phyloP scores from a whole-genome alignment of 768 basidiomycete species.

The Trametopsis cervina region DNA sequence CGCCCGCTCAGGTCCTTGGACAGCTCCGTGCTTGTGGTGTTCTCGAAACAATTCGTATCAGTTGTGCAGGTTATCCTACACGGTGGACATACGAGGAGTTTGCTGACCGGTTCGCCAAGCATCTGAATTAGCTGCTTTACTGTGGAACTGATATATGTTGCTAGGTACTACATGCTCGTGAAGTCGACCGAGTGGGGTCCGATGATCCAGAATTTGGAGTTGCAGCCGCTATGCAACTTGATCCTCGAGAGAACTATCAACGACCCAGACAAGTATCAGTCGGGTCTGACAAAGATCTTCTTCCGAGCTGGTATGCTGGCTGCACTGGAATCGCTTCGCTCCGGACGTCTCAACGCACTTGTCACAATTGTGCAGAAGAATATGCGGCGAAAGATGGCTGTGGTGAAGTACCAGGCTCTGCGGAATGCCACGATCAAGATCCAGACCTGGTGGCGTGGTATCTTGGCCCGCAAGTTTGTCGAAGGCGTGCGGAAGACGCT shows the following conservation, averaged over 20 bases:
- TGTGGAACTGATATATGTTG: slow-evolving; percentile 15
- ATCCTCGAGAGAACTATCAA: slow-evolving; percentile 85
- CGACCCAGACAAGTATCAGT: slow-evolving; percentile 95
- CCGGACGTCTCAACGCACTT: slow-evolving; percentile 80
- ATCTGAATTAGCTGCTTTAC: not conserved
- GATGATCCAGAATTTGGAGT: slow-evolving; percentile 76
- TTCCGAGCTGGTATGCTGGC: slow-evolving; percentile 99
- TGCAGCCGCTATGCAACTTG: slow-evolving; percentile 71
- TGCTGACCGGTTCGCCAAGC: slow-evolving; percentile 73
- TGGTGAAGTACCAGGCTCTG: slow-evolving; percentile 68
- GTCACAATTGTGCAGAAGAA: slow-evolving; percentile 98
- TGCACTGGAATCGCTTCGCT: slow-evolving; percentile 84
- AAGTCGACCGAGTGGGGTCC: slow-evolving; percentile 81
- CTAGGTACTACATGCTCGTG: slow-evolving; percentile 95
- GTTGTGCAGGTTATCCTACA: slow-evolving; percentile 97
- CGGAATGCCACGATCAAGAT: slow-evolving; percentile 74
- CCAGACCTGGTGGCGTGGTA: slow-evolving; percentile 94
- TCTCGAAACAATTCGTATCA: slow-evolving; percentile 96
- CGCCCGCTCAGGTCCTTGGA: slow-evolving; percentile 89
- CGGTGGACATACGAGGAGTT: slow-evolving; percentile 99
- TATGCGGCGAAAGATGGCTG: slow-evolving; percentile 79
- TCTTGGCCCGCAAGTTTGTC: slow-evolving; percentile 67
- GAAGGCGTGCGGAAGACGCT: slow-evolving; percentile 64
- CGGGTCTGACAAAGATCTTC: slow-evolving; percentile 96
- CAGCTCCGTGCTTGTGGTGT: slow-evolving; percentile 98